A percentile compares a stretch with the other conserved stretches of the same genome.
These are phyloP conservation scores for Chlorella vulgaris DNA, from an alignment of 139 green algal genomes.

Conservation along the genomic window DNA sequence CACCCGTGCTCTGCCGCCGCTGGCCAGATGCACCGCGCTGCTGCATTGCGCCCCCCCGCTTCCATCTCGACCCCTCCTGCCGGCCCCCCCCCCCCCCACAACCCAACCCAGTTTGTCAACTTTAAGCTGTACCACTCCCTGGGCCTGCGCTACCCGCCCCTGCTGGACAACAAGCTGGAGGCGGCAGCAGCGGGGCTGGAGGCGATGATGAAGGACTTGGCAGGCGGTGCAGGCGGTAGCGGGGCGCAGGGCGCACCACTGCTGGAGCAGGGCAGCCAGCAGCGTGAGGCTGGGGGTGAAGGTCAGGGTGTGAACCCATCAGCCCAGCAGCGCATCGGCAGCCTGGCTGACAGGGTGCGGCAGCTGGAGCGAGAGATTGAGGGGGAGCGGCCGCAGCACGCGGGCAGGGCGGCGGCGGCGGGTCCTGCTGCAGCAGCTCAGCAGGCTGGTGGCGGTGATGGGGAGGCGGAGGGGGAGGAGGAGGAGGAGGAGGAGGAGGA, in stretches of 20 bases:
- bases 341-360: constrained; percentile 38
- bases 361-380: constrained; percentile 35
- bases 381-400: not conserved
- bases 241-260: not conserved
- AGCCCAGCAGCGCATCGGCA: constrained; percentile 21
- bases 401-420: not conserved
- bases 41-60: not conserved
- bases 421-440: not conserved
- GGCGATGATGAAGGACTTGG: constrained; percentile 82
- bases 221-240: too few species aligned
- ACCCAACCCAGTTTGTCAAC: constrained; percentile 82
- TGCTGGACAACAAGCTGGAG: constrained; percentile 81
- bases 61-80: not conserved
- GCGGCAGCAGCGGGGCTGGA: constrained; percentile 73
- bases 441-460: too few species aligned
- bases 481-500: constrained; percentile 39
- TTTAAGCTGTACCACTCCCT: constrained; percentile 96
- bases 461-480: constrained; percentile 6
- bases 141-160: constrained; percentile 88
- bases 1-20: too few species aligned
- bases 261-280: not conserved
- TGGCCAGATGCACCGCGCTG: too few species aligned
- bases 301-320: not conserved
- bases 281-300: not conserved
- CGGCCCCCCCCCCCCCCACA: not conserved